Conservation (phyloP, 2,329 filamentous ascomycete species). For the Pseudogymnoascus sp. region DNA sequence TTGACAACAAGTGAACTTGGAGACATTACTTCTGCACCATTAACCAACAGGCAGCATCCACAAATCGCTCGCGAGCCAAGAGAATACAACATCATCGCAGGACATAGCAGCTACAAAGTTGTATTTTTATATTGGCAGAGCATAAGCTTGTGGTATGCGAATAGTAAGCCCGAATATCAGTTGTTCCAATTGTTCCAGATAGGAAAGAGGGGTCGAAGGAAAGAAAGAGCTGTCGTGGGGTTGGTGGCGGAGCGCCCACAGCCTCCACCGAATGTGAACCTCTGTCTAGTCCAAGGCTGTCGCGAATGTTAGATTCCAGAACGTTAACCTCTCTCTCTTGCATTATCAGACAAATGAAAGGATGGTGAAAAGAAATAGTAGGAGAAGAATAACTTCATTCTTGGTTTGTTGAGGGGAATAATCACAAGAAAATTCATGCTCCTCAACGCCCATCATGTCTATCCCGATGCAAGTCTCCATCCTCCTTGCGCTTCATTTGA, state of each 20-base stretch:
- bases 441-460: not conserved
- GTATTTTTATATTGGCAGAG: not conserved
- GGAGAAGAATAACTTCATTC: not conserved
- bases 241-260: not conserved
- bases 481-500: not conserved
- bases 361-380: not conserved
- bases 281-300: not conserved
- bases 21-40: not conserved
- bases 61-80: not conserved
- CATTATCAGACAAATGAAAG: not conserved
- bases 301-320: not conserved
- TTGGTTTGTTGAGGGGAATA: not conserved
- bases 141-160: not conserved
- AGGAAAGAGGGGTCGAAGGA: not conserved
- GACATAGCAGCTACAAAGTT: not conserved
- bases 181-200: not conserved
- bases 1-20: not conserved
- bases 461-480: not conserved
- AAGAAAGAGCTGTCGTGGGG: not conserved
- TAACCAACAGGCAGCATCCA: not conserved
- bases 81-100: not conserved
- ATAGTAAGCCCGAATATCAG: not conserved
- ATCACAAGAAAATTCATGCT: not conserved
- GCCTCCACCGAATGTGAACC: not conserved
- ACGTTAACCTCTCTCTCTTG: not conserved